Evolutionary conservation across 73 alveolate species (phyloP).

Genomic region (Tetrahymena elliotti): DNA sequence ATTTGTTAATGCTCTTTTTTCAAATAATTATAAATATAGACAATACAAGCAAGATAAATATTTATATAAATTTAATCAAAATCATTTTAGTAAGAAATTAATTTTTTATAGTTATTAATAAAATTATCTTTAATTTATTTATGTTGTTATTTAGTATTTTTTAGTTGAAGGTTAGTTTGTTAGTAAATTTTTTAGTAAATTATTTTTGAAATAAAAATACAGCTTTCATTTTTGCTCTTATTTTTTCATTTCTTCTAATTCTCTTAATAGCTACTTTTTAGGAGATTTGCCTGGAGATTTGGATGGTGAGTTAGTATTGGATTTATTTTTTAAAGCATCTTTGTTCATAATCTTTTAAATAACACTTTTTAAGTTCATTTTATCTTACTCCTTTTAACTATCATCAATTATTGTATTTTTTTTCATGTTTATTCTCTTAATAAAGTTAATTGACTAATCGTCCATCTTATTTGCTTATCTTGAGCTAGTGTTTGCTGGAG

Average conservation of each 20-base stretch:
- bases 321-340: background rate
- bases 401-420: background rate
- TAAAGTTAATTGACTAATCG: background rate
- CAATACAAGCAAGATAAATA: too few relatives aligned
- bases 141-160: too few relatives aligned
- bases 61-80: too few relatives aligned
- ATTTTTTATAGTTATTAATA: too few relatives aligned
- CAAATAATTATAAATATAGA: too few relatives aligned
- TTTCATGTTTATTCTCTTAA: background rate
- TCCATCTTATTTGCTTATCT: background rate
- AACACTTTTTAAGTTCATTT: background rate
- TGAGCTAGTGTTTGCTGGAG: background rate
- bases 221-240: background rate
- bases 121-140: too few relatives aligned
- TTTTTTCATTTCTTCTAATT: background rate
- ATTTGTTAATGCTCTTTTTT: too few relatives aligned
- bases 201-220: background rate
- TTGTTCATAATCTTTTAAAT: background rate
- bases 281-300: background rate
- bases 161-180: too few relatives aligned
- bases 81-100: too few relatives aligned
- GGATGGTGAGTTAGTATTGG: background rate
- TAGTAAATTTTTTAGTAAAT: too few relatives aligned
- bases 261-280: background rate
- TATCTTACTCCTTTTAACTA: background rate